Base-by-base conservation (phyloP, 2,329 filamentous ascomycete species). In the Alternaria atra region DNA sequence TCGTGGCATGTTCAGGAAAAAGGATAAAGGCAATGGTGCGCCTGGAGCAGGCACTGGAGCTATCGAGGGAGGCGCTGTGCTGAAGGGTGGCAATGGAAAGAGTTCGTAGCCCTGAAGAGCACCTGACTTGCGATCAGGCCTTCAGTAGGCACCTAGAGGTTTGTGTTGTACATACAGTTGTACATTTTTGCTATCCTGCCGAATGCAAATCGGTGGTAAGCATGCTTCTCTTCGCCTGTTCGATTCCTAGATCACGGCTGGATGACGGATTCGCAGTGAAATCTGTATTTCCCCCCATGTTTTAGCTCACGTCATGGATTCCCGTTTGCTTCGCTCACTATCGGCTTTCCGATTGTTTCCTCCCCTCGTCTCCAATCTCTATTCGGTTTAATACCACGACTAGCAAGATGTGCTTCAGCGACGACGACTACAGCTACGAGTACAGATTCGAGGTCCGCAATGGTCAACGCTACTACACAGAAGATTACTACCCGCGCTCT, bases 1-100 rank as follows among this genome's bases (percentile, higher is more conserved):
- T 2, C 76, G 71, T 62, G 75, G 73, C 0, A 15, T 83, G 9
- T 80, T 85, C 62, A 64, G 74, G 34, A 78, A 68, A 55, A 65
- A 68, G 53, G 62, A 57, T 13, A 68, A 62, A 50, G 76, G 70
- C 43, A 80, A 70, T 20, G 20, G 20, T 20, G 20, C 20, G 20
- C 20, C 20, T 20, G 20, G 20, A 20, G 20, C 20, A 20, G 20
- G 20, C 20, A 20, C 20, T 34, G 77, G 75, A 58, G 76, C 77
- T 42, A 60, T 72, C 13, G 73, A 73, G 27, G 75, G 68, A 12
- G 74, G 76, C 20, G 74, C 60, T 37, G 58, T 77, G 44, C 62
- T 75, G 12, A 75, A 75, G 63, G 59, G 46, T 32, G 52, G 53
- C 30, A 37, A 25, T 29, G 55, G 60, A 10, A 72, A 71, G 46